Base-by-base conservation (phyloP, 129 eudicot genomes). In the Lactuca saligna region DNA sequence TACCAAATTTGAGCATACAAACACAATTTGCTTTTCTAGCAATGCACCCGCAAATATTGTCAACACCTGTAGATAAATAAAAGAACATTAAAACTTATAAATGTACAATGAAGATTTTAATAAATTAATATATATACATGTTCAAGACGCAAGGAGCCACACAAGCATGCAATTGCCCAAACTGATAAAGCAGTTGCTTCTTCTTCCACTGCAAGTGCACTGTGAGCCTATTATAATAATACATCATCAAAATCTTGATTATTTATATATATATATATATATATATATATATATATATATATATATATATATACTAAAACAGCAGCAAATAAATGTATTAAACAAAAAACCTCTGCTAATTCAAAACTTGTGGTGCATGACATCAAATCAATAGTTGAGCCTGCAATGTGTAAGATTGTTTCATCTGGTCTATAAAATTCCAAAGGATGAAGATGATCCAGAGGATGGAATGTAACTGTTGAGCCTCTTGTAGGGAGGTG, bases 61-160 rank as follows among this genome's bases (percentile, higher is more conserved):
- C 77, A 94, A 76, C 4, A 94, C 91, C 99, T 94, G 84, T 65
- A 57, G 8, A 79, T 25, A 81, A 68, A 77, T 60, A 63, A 17
- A 73, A 46, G 39, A 50, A 54, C 20, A 59, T 15, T 44, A 63
- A 11, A 75, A 54, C 13, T 13, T 8, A 54, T 55, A 64, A 39
- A 33, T 50, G 7, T 4, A 11, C 60, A 68, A 53, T 17, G 35
- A 69, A 57, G 15, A 10, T 7, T 25, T 25, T 65, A 34, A 67
- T 37, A 68, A 60, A 51, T 4, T 1, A 15, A 5, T 34, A 66
- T 17, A 13, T 82, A 68, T 76, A 94, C 99, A 83, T 90, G 86
- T 75, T 94, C 99, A 57, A 94, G 94, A 72, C 97, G 86, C 82
- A 94, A 76, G 74, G 95, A 81, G 72, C 96, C 97, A 74, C 99